Percentiles rank a stretch among this genome's conserved stretches.
phyloP scores from a whole-genome alignment of 2,329 filamentous ascomycete species.

The Incumbomyces delicatus region DNA sequence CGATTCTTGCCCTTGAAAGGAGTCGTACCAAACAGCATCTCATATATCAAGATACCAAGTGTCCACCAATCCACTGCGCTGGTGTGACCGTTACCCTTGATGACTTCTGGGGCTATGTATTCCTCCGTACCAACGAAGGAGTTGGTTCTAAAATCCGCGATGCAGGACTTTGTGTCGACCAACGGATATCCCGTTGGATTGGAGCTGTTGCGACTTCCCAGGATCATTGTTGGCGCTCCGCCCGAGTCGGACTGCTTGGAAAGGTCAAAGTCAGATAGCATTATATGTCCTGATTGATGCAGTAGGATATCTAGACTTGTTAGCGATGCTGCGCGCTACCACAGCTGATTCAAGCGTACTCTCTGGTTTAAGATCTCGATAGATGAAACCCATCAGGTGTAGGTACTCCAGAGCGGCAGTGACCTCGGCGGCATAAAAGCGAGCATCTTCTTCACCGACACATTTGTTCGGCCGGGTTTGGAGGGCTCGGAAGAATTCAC shows the following conservation, averaged over 20 bases:
- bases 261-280: constrained; percentile 97
- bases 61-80: constrained; percentile 99
- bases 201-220: constrained; percentile 72
- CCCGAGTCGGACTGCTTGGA: constrained; percentile 96
- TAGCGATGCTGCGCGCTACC: constrained; percentile 24
- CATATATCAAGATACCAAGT: constrained; percentile 89
- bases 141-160: constrained; percentile 95
- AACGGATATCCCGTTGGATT: constrained; percentile 80
- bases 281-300: constrained; percentile 98
- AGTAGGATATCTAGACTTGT: constrained; percentile 73
- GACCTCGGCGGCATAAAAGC: constrained; percentile 96
- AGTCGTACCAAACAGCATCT: constrained; percentile 97
- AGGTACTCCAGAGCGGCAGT: constrained; percentile 93
- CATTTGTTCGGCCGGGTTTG: constrained; percentile 96
- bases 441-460: constrained; percentile 89
- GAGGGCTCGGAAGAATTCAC: constrained; percentile 93
- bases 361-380: constrained; percentile 93
- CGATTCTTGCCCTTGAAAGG: constrained; percentile 99
- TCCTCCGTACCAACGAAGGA: constrained; percentile 98
- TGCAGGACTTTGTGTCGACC: constrained; percentile 98
- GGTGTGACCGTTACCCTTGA: constrained; percentile 96
- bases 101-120: constrained; percentile 97
- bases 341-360: constrained; percentile 49
- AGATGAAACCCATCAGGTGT: constrained; percentile 98
- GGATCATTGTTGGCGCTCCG: constrained; percentile 95